Percentiles rank a stretch among this genome's conserved stretches.
Conservation (phyloP, 2,329 filamentous ascomycete genomes). For the Trichoderma sp. region DNA sequence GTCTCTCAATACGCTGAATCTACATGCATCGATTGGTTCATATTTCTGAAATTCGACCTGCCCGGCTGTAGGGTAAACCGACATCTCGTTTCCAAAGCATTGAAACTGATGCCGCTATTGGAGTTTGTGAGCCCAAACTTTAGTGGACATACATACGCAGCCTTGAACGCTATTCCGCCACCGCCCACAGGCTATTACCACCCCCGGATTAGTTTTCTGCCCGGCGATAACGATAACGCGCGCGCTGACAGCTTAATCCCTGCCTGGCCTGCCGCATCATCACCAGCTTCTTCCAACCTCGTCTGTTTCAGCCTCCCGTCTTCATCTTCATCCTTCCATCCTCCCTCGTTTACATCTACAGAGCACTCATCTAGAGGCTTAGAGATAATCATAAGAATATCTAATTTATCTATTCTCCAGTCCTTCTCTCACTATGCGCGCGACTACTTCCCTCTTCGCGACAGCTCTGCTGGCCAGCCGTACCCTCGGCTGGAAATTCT, state of each 20-base stretch:
- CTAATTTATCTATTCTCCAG: too few relatives aligned
- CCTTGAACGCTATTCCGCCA: neutral
- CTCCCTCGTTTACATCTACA: neutral
- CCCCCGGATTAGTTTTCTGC: neutral
- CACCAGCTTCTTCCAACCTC: neutral
- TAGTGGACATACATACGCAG: neutral
- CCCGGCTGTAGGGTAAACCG: neutral
- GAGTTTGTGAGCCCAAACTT: neutral
- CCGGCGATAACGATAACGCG: neutral
- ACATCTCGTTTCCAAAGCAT: neutral
- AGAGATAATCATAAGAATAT: neutral
- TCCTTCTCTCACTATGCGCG: neutral
- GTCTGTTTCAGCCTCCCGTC: neutral
- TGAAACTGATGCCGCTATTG: neutral
- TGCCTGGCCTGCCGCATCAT: neutral
- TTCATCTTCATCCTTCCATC: neutral
- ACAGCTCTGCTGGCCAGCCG: slow-evolving; percentile 10
- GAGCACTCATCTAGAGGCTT: neutral
- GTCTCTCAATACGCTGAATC: neutral
- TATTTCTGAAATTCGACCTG: neutral
- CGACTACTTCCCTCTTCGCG: neutral
- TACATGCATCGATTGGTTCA: neutral
- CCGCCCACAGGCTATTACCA: neutral
- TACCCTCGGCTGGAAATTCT: neutral
- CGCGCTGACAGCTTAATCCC: neutral